Percentiles rank a stretch among this genome's conserved stretches.
Evolutionary conservation across 2,329 filamentous ascomycete genomes (phyloP).

Genomic region (Fusarium nanum): DNA sequence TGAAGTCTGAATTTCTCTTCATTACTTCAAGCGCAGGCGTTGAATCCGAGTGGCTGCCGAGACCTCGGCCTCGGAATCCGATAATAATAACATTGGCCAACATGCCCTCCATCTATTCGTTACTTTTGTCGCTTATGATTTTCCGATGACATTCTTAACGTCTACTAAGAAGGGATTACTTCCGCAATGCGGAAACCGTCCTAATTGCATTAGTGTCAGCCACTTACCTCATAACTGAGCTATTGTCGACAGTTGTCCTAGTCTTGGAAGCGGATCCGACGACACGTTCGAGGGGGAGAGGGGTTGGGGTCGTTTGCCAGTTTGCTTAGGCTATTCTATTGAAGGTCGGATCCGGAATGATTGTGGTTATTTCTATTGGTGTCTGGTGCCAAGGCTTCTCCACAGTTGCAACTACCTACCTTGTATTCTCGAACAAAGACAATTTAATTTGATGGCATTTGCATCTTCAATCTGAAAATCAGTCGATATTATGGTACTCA

Average conservation of each 20-base stretch:
- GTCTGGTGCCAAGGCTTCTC: neutral
- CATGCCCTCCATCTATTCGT: neutral
- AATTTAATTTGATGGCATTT: neutral
- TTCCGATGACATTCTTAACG: neutral
- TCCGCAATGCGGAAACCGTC: conserved; percentile 1
- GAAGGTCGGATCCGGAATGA: conserved; percentile 30
- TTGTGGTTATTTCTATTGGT: neutral
- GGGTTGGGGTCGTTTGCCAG: conserved; percentile 23
- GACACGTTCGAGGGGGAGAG: neutral
- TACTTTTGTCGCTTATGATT: neutral
- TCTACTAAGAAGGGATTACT: neutral
- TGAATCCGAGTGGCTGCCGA: neutral
- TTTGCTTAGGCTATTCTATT: neutral
- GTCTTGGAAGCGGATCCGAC: conserved; percentile 32
- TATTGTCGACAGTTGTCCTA: neutral
- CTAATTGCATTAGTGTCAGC: neutral
- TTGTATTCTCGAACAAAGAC: neutral
- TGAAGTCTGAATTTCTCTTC: neutral
- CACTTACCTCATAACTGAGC: neutral
- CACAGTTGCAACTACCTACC: neutral
- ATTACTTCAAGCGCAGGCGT: neutral
- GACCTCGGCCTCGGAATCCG: neutral
- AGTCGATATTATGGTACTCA: conserved; percentile 28
- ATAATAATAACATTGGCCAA: neutral
- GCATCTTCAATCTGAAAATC: neutral